A percentile compares a stretch with the other conserved stretches of the same genome.
Evolutionary conservation across 495 filamentous ascomycete species (phyloP).

Genomic region (Xylaria palmicola): DNA sequence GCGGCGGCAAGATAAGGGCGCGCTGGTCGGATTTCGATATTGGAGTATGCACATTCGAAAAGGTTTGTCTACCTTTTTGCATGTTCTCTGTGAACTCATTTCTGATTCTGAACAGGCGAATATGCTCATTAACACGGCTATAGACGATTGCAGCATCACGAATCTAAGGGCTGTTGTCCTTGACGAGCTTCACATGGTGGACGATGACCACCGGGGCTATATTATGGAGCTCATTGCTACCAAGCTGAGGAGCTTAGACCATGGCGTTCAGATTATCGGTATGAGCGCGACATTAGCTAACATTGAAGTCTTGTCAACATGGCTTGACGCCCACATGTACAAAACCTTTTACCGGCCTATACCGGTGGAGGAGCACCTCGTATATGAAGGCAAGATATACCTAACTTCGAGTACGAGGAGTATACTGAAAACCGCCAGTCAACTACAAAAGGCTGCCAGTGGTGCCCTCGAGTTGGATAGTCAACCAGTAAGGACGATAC

Average conservation of each 20-base stretch:
- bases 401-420: conserved; percentile 59
- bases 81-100: not conserved
- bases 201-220: conserved; percentile 77
- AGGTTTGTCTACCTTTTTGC: conserved; percentile 49
- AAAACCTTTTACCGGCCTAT: conserved; percentile 73
- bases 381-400: conserved; percentile 73
- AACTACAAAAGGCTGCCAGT: conserved; percentile 44
- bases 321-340: conserved; percentile 71
- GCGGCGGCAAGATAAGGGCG: conserved; percentile 62
- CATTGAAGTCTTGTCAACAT: conserved; percentile 63
- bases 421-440: conserved; percentile 61
- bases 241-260: conserved; percentile 68
- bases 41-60: conserved; percentile 81
- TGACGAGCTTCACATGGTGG: conserved; percentile 81
- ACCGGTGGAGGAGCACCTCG: conserved; percentile 72
- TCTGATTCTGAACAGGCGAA: conserved; percentile 57
- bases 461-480: conserved; percentile 31
- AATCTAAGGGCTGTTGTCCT: conserved; percentile 68
- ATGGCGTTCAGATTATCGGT: conserved; percentile 71
- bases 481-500: conserved; percentile 50
- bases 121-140: conserved; percentile 70
- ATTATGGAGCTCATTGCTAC: conserved; percentile 78
- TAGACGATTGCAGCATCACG: conserved; percentile 68
- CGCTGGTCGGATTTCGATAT: conserved; percentile 78
- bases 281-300: conserved; percentile 85